phyloP scores from a whole-genome alignment of 257 asterid genomes.

The Solanum rostratum region DNA sequence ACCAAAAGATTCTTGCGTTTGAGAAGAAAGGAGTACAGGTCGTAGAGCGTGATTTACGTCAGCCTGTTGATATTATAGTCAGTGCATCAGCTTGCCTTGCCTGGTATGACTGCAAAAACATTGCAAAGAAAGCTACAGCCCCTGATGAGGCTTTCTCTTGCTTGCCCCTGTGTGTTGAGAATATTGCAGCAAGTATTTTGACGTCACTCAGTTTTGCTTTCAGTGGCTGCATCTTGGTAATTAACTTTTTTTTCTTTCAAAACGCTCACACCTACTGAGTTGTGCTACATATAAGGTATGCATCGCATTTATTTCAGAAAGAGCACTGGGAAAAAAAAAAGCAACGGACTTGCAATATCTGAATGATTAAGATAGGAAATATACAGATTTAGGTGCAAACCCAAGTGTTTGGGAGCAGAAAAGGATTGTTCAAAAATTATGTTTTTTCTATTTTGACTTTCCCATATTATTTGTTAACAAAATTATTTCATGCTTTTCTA shows the following conservation, averaged over 20 bases:
- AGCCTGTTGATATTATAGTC: conserved; percentile 69
- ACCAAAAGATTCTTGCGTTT: conserved; percentile 77
- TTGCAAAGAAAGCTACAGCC: conserved; percentile 75
- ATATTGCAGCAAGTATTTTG: conserved; percentile 71
- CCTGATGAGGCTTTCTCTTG: conserved; percentile 66
- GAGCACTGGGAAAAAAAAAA: background rate
- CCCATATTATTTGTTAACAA: background rate
- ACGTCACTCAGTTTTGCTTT: conserved; percentile 90
- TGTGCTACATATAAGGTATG: background rate
- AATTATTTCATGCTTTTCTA: background rate
- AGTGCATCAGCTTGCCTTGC: conserved; percentile 72
- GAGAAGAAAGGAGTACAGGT: conserved; percentile 84
- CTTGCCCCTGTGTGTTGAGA: conserved; percentile 80
- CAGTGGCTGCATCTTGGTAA: conserved; percentile 94
- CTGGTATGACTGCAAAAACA: conserved; percentile 81
- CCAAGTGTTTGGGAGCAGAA: background rate
- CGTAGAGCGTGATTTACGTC: conserved; percentile 72
- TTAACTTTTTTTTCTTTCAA: conserved; percentile 10
- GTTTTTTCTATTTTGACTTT: background rate
- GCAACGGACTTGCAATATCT: background rate
- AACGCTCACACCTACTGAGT: background rate
- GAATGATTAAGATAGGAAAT: background rate
- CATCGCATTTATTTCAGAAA: background rate
- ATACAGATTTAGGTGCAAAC: background rate
- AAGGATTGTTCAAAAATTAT: background rate